Percentiles rank a stretch among this genome's conserved stretches.
These are phyloP conservation scores for Chlorociboria aeruginascens DNA, from an alignment of 495 filamentous ascomycete genomes.

Conservation along the genomic window DNA sequence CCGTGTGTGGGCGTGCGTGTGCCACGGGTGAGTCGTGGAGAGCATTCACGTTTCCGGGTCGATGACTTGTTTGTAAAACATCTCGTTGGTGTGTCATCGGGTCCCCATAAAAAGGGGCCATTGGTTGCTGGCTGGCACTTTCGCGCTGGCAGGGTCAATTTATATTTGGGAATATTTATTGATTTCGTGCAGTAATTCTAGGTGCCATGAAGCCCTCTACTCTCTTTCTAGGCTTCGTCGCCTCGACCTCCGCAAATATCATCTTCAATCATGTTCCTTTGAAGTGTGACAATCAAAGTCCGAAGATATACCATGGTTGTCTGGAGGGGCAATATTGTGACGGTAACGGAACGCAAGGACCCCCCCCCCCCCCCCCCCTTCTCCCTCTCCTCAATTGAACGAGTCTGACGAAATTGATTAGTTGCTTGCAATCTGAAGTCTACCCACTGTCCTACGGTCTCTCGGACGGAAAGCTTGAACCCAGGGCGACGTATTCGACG, in stretches of 20 bases:
- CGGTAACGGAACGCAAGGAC: conserved; percentile 21
- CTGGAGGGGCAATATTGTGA: conserved; percentile 27
- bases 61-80: no score
- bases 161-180: neutral
- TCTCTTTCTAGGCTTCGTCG: conserved; percentile 14
- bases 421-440: conserved; percentile 6
- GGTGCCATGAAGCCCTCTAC: conserved; percentile 10
- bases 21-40: no score
- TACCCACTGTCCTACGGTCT: conserved; percentile 1
- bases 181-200: neutral
- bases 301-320: conserved; percentile 21
- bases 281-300: conserved; percentile 18
- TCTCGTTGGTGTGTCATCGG: no score
- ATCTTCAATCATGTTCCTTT: conserved; percentile 27
- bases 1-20: no score
- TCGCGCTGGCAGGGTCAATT: neutral
- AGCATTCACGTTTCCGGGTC: no score
- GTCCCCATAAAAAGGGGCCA: no score
- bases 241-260: conserved; percentile 23
- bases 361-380: neutral
- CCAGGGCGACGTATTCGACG: conserved; percentile 17
- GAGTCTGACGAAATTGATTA: neutral
- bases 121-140: neutral
- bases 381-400: neutral
- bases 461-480: neutral